Evolutionary conservation across 2,329 filamentous ascomycete species (phyloP).

Genomic region (Pseudofabraea citricarpa): DNA sequence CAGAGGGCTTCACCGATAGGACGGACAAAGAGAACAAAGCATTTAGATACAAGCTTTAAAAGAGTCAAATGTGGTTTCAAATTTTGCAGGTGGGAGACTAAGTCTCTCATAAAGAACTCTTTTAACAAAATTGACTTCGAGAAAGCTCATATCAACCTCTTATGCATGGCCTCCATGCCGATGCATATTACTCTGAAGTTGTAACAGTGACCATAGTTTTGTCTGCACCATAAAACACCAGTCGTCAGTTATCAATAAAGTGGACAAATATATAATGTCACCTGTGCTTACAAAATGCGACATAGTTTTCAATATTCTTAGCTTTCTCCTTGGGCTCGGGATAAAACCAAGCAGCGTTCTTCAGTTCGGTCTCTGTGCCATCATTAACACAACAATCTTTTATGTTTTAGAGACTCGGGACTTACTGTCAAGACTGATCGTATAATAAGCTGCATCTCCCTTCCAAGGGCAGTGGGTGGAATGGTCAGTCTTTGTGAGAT

Average conservation of each 20-base stretch:
- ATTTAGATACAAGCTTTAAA: not conserved
- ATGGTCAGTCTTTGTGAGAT: slow-evolving; percentile 35
- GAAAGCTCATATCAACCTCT: too few relatives aligned
- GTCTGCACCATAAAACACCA: slow-evolving; percentile 9
- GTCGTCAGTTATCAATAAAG: not conserved
- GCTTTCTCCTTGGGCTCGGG: slow-evolving; percentile 35
- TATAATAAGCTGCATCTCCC: slow-evolving; percentile 42
- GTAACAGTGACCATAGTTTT: slow-evolving; percentile 15
- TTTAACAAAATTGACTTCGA: not conserved
- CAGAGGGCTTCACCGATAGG: not conserved
- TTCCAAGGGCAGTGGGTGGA: slow-evolving; percentile 41
- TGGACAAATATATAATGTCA: too few relatives aligned
- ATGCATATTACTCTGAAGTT: not conserved
- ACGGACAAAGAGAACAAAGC: not conserved
- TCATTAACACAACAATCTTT: not conserved
- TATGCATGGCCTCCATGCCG: not conserved
- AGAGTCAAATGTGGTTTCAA: too few relatives aligned
- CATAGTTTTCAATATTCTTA: slow-evolving; percentile 36
- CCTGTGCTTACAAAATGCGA: slow-evolving; percentile 39
- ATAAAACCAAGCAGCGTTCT: slow-evolving; percentile 43
- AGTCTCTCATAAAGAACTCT: too few relatives aligned
- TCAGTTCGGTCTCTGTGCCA: slow-evolving; percentile 29
- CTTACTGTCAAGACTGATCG: slow-evolving; percentile 35
- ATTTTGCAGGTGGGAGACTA: too few relatives aligned
- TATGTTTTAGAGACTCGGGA: not conserved